A percentile compares a stretch with the other conserved stretches of the same genome.
These are phyloP conservation scores for Massarina eburnea DNA, from an alignment of 2,329 filamentous ascomycete species.

Conservation along the genomic window DNA sequence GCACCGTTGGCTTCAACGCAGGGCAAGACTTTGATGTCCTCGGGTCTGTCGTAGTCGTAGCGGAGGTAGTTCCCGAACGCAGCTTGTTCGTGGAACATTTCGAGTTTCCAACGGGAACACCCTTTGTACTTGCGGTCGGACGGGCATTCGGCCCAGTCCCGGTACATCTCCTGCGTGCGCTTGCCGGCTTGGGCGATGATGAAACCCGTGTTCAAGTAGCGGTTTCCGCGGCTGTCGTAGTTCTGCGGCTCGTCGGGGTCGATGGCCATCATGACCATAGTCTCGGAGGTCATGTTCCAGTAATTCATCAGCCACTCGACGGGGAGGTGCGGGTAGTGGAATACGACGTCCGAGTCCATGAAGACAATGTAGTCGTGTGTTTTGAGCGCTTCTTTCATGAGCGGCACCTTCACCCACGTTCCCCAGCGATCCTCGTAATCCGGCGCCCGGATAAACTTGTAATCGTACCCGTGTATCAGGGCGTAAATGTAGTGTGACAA, in stretches of 20 bases:
- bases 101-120: slow-evolving; percentile 39
- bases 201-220: slow-evolving; percentile 50
- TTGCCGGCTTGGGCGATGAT: slow-evolving; percentile 46
- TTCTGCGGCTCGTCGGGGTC: slow-evolving; percentile 49
- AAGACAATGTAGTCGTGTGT: slow-evolving; percentile 50
- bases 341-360: slow-evolving; percentile 54
- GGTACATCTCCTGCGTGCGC: slow-evolving; percentile 42
- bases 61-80: slow-evolving; percentile 44
- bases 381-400: slow-evolving; percentile 47
- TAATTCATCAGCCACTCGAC: slow-evolving; percentile 55
- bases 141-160: slow-evolving; percentile 43
- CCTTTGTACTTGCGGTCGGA: slow-evolving; percentile 37
- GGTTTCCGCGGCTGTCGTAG: slow-evolving; percentile 45
- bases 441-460: slow-evolving; percentile 50
- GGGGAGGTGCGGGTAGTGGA: slow-evolving; percentile 51
- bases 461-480: slow-evolving; percentile 53
- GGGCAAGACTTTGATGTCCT: slow-evolving; percentile 41
- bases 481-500: slow-evolving; percentile 45
- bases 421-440: slow-evolving; percentile 46
- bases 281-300: slow-evolving; percentile 51
- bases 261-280: slow-evolving; percentile 50
- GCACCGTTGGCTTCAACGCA: slow-evolving; percentile 44
- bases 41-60: slow-evolving; percentile 41
- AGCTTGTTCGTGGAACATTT: slow-evolving; percentile 43
- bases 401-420: slow-evolving; percentile 54